Conservation (phyloP, 108 stramenopile species). For the Pseudonitzschia multistriata region DNA sequence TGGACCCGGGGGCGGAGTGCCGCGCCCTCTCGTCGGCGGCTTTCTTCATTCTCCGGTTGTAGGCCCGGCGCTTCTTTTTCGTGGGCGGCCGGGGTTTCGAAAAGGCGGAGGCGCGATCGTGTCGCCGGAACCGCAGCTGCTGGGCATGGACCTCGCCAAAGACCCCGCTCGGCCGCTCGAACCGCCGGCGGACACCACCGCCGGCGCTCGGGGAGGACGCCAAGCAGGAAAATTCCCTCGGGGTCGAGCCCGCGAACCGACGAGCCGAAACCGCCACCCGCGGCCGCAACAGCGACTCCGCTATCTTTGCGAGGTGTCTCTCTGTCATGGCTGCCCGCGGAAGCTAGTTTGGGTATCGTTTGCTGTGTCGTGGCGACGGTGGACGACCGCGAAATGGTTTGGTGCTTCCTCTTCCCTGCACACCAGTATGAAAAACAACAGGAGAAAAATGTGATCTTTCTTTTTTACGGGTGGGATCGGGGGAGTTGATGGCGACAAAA, state of each 20-base stretch:
- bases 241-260: neutral
- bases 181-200: neutral
- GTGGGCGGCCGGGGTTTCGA: conserved; percentile 59
- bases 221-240: conserved; percentile 9
- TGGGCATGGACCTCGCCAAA: neutral
- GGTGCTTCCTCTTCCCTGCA: too few species aligned
- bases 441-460: too few species aligned
- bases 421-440: too few species aligned
- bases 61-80: conserved; percentile 58
- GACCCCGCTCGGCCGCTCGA: neutral
- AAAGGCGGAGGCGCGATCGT: conserved; percentile 63
- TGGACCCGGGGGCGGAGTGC: conserved; percentile 63
- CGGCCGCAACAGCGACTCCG: neutral
- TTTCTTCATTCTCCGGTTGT: conserved; percentile 48
- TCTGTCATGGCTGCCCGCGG: neutral
- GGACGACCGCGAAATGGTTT: too few species aligned
- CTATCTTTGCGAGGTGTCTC: neutral
- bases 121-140: conserved; percentile 56
- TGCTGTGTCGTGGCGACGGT: neutral
- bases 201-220: neutral
- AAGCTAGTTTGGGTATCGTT: neutral
- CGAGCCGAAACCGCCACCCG: neutral
- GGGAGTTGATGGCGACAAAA: too few species aligned
- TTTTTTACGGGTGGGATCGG: too few species aligned
- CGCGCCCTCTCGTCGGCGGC: conserved; percentile 34